Evolutionary conservation across 768 basidiomycete genomes (phyloP).

Genomic region (Mycena kentingensis): DNA sequence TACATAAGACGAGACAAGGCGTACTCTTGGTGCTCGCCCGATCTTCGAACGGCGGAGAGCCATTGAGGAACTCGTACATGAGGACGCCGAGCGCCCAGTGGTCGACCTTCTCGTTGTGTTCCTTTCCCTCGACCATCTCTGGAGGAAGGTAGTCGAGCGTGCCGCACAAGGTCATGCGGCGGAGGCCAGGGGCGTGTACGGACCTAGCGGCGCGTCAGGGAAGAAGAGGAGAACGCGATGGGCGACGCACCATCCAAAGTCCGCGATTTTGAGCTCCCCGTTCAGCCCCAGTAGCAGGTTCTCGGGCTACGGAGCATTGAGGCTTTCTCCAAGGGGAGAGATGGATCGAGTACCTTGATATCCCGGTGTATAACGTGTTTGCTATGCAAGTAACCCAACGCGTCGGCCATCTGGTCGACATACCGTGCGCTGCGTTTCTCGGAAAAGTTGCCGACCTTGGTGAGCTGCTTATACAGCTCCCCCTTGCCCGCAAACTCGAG

Average conservation of each 20-base stretch:
- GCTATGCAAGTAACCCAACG: slow-evolving; percentile 83
- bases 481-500: slow-evolving; percentile 82
- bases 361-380: slow-evolving; percentile 99
- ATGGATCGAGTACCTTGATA: slow-evolving; percentile 73
- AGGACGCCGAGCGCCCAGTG: slow-evolving; percentile 98
- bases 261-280: slow-evolving; percentile 96
- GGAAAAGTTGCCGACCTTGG: slow-evolving; percentile 63
- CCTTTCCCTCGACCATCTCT: slow-evolving; percentile 95
- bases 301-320: slow-evolving; percentile 41
- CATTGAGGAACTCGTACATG: slow-evolving; percentile 91
- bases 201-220: neutral
- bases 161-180: slow-evolving; percentile 89
- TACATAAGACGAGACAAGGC: neutral
- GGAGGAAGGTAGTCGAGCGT: slow-evolving; percentile 97
- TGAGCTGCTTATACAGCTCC: slow-evolving; percentile 80
- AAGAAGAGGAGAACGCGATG: neutral
- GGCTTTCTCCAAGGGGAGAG: neutral
- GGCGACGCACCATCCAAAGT: slow-evolving; percentile 89
- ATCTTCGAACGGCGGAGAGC: slow-evolving; percentile 83
- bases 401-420: slow-evolving; percentile 98
- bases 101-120: slow-evolving; percentile 89
- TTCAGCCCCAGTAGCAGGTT: slow-evolving; percentile 93
- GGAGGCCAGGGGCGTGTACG: slow-evolving; percentile 80
- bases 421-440: slow-evolving; percentile 85
- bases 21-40: slow-evolving; percentile 62